Conservation (phyloP, 169 alveolate genomes). For the Perkinsus chesapeaki region DNA sequence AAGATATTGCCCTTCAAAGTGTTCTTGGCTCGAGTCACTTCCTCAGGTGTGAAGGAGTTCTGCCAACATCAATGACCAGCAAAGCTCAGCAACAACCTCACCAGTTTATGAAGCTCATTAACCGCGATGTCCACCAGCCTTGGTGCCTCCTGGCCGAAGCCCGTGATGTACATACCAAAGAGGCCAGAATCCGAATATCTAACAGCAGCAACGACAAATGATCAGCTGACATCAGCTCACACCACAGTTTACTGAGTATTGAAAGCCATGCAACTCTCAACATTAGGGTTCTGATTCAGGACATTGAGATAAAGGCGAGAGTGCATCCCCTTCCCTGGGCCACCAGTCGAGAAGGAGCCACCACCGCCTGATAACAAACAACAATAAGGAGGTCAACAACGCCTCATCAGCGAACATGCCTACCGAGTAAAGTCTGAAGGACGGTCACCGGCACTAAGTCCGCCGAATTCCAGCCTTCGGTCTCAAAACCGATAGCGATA, state of each 20-base stretch:
- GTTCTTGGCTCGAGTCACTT: constrained; percentile 68
- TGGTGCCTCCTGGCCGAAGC: constrained; percentile 50
- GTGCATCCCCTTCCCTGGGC: constrained; percentile 87
- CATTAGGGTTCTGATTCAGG: constrained; percentile 64
- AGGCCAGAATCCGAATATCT: constrained; percentile 65
- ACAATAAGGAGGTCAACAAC: neutral
- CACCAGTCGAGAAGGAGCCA: constrained; percentile 80
- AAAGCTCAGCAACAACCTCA: neutral
- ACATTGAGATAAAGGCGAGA: constrained; percentile 58
- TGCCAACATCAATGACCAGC: neutral
- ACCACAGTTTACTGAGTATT: constrained; percentile 58
- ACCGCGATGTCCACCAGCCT: constrained; percentile 53
- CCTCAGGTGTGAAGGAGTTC: constrained; percentile 43
- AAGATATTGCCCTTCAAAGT: constrained; percentile 54
- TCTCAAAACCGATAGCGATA: constrained; percentile 59
- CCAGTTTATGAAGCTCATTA: constrained; percentile 52
- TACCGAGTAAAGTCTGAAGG: constrained; percentile 56
- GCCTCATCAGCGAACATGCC: no score
- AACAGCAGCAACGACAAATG: neutral
- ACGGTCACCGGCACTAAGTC: constrained; percentile 61
- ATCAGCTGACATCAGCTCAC: no score
- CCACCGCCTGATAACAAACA: constrained; percentile 68
- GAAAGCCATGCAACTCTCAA: constrained; percentile 79
- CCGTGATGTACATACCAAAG: constrained; percentile 70
- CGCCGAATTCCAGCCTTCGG: constrained; percentile 58